phyloP scores from a whole-genome alignment of 2,329 filamentous ascomycete species.

The Aaosphaeria pasadenensis region DNA sequence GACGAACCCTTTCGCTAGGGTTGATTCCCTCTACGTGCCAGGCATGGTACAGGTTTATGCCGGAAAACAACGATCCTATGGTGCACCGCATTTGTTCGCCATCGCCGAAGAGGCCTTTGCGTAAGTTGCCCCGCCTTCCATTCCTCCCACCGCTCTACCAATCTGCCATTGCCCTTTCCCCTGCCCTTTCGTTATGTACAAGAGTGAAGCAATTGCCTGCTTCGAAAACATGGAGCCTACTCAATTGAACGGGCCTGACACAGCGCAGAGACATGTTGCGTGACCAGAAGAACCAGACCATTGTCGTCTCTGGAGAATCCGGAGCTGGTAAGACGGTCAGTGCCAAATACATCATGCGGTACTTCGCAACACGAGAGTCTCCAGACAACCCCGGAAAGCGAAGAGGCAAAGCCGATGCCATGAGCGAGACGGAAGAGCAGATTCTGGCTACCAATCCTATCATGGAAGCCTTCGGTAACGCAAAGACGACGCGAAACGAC shows the following conservation, averaged over 20 bases:
- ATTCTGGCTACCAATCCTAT: conserved; percentile 98
- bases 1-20: conserved; percentile 94
- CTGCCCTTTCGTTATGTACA: not conserved
- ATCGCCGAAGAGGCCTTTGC: conserved; percentile 99
- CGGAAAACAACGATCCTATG: conserved; percentile 91
- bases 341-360: conserved; percentile 99
- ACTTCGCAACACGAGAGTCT: conserved; percentile 95
- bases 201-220: not conserved
- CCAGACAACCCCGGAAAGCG: conserved; percentile 81
- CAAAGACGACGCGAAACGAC: conserved; percentile 98
- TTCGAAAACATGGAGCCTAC: not conserved
- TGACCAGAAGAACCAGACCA: conserved; percentile 93
- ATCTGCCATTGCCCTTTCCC: not conserved
- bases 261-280: conserved; percentile 83
- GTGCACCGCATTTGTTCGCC: conserved; percentile 96
- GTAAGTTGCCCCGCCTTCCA: conserved; percentile 51
- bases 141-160: not conserved
- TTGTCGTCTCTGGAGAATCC: conserved; percentile 98
- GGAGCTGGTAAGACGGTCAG: conserved; percentile 99
- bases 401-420: conserved; percentile 72
- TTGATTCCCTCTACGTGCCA: conserved; percentile 96
- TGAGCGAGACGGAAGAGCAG: conserved; percentile 98
- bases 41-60: conserved; percentile 99
- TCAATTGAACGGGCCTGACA: conserved; percentile 11
- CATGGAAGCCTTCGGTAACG: conserved; percentile 99